Evolutionary conservation across 2,329 filamentous ascomycete genomes (phyloP).

Genomic region (Calonectria pauciramosa): DNA sequence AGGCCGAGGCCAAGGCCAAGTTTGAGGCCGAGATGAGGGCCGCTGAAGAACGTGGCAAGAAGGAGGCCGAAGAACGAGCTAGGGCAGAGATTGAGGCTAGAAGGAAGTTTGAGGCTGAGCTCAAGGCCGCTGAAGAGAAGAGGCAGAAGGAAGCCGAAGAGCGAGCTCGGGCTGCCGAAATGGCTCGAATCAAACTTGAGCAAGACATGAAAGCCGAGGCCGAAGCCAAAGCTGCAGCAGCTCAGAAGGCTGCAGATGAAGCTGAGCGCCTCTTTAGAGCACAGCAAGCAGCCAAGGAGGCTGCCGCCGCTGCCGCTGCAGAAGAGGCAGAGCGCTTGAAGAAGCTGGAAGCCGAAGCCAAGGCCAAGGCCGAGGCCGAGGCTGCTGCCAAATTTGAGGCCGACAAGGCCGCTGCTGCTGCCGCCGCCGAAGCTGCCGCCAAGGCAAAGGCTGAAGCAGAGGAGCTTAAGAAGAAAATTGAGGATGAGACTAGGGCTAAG

Average conservation of each 20-base stretch:
- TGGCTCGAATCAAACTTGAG: slow-evolving; percentile 58
- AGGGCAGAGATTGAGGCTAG: slow-evolving; percentile 55
- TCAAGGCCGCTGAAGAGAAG: slow-evolving; percentile 60
- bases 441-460: slow-evolving; percentile 69
- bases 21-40: slow-evolving; percentile 60
- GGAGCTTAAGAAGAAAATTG: slow-evolving; percentile 71
- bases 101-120: slow-evolving; percentile 55
- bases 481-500: slow-evolving; percentile 67
- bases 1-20: slow-evolving; percentile 62
- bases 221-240: slow-evolving; percentile 59
- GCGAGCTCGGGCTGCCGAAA: slow-evolving; percentile 61
- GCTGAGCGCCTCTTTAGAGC: slow-evolving; percentile 55
- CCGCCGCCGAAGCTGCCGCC: slow-evolving; percentile 59
- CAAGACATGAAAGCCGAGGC: slow-evolving; percentile 57
- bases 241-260: slow-evolving; percentile 57
- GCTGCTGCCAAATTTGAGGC: slow-evolving; percentile 58
- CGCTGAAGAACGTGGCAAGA: slow-evolving; percentile 61
- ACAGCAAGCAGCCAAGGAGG: slow-evolving; percentile 56
- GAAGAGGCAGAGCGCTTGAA: slow-evolving; percentile 58
- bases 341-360: slow-evolving; percentile 58
- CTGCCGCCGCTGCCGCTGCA: slow-evolving; percentile 54
- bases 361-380: slow-evolving; percentile 55
- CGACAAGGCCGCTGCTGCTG: slow-evolving; percentile 55
- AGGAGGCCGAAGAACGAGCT: slow-evolving; percentile 61
- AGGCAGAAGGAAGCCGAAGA: slow-evolving; percentile 57